These are phyloP conservation scores for Bipolaris sorokiniana DNA, from an alignment of 2,329 filamentous ascomycete species.

Conservation along the genomic window DNA sequence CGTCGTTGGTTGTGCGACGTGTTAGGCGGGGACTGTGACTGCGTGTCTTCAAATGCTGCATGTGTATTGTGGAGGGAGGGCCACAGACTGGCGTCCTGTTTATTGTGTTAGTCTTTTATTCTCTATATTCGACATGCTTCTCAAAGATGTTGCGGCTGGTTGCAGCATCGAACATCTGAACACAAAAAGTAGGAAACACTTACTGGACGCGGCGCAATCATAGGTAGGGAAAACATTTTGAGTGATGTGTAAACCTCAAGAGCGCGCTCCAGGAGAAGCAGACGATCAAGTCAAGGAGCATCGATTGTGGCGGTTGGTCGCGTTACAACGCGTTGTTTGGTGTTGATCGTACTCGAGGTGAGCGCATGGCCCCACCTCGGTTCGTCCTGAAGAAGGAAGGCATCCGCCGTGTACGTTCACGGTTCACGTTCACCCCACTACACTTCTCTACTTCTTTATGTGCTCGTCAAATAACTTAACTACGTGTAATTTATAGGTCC, in stretches of 20 bases:
- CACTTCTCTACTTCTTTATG: neutral
- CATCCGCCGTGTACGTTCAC: neutral
- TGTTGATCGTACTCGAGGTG: slow-evolving; percentile 12
- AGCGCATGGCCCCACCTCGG: slow-evolving; percentile 20
- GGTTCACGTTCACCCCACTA: neutral
- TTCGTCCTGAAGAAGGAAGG: slow-evolving; percentile 2
- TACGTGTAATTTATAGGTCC: neutral
- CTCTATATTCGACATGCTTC: neutral
- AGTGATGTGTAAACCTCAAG: neutral
- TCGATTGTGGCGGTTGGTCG: neutral
- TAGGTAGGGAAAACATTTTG: slow-evolving; percentile 26
- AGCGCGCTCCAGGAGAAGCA: neutral
- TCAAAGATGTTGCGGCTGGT: neutral
- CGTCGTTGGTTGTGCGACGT: slow-evolving; percentile 24
- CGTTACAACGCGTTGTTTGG: slow-evolving; percentile 18
- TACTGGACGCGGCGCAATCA: slow-evolving; percentile 27
- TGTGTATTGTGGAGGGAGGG: slow-evolving; percentile 34
- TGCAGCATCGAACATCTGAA: neutral
- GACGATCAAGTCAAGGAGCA: neutral
- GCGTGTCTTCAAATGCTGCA: slow-evolving; percentile 25
- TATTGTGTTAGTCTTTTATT: slow-evolving; percentile 6
- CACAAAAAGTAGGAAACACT: slow-evolving; percentile 1
- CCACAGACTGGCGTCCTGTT: slow-evolving; percentile 43
- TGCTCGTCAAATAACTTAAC: neutral
- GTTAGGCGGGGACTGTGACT: slow-evolving; percentile 28